phyloP scores from a whole-genome alignment of 1,284 basidiomycete species.

The Violaceomyces palustris region DNA sequence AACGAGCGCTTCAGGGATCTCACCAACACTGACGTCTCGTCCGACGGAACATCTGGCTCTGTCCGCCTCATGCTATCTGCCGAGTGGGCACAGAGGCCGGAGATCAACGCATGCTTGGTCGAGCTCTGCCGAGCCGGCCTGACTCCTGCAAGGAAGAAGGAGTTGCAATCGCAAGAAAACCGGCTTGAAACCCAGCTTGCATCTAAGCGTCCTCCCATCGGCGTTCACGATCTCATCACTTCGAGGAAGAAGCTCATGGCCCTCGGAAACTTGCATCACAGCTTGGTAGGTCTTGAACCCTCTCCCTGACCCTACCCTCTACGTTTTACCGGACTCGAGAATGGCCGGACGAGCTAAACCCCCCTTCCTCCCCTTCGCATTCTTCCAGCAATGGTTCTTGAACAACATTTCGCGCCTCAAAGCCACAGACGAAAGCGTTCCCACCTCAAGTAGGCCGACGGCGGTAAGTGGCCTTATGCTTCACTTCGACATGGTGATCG shows the following conservation, averaged over 20 bases:
- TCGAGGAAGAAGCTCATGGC: constrained; percentile 71
- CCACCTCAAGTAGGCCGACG: too few relatives aligned
- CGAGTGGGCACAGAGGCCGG: constrained; percentile 57
- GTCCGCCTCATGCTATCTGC: constrained; percentile 22
- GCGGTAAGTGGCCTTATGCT: too few relatives aligned
- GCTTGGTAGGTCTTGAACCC: constrained; percentile 54
- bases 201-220: constrained; percentile 6
- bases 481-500: too few relatives aligned
- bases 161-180: constrained; percentile 30
- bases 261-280: constrained; percentile 76
- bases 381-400: constrained; percentile 45
- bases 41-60: neutral
- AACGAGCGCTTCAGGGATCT: constrained; percentile 78
- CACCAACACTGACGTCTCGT: neutral
- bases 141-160: constrained; percentile 15
- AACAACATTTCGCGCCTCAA: constrained; percentile 31
- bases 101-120: constrained; percentile 67
- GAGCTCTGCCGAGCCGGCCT: too few relatives aligned
- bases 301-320: neutral
- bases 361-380: too few relatives aligned
- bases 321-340: neutral
- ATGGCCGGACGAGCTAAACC: constrained; percentile 1
- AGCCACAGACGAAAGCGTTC: too few relatives aligned
- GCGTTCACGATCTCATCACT: constrained; percentile 62
- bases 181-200: constrained; percentile 20